Percentiles rank a stretch among this genome's conserved stretches.
phyloP scores from a whole-genome alignment of 2,329 filamentous ascomycete genomes.

The Emmonsia crescens region DNA sequence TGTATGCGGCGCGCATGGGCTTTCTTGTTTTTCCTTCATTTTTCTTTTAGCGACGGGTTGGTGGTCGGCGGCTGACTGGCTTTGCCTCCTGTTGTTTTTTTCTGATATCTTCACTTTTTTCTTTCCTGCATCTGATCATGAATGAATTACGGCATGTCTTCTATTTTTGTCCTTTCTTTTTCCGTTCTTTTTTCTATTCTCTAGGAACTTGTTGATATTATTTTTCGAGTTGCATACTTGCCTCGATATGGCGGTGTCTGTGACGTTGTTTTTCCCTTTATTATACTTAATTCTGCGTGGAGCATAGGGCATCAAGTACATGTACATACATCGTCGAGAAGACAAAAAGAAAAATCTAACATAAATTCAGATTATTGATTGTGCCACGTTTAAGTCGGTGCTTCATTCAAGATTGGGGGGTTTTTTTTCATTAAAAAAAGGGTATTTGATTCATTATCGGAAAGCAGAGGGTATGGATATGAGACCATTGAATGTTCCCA shows the following conservation, averaged over 20 bases:
- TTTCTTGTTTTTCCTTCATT: background rate
- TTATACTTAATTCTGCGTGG: too few relatives aligned
- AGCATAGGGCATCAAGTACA: background rate
- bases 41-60: background rate
- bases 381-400: background rate
- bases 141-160: background rate
- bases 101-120: background rate
- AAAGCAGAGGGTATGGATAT: too few relatives aligned
- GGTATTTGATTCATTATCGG: background rate
- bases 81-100: background rate
- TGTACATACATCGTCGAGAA: background rate
- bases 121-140: background rate
- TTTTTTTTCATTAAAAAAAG: background rate
- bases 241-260: background rate
- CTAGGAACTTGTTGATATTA: background rate
- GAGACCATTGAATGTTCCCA: too few relatives aligned
- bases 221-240: background rate
- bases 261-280: background rate
- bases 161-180: background rate
- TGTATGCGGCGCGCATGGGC: background rate
- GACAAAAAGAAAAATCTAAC: background rate
- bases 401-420: background rate
- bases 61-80: background rate
- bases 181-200: background rate
- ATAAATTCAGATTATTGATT: background rate